Base-by-base conservation (phyloP, 441 rosid species). In the Bocquillonia castaneifolia region DNA sequence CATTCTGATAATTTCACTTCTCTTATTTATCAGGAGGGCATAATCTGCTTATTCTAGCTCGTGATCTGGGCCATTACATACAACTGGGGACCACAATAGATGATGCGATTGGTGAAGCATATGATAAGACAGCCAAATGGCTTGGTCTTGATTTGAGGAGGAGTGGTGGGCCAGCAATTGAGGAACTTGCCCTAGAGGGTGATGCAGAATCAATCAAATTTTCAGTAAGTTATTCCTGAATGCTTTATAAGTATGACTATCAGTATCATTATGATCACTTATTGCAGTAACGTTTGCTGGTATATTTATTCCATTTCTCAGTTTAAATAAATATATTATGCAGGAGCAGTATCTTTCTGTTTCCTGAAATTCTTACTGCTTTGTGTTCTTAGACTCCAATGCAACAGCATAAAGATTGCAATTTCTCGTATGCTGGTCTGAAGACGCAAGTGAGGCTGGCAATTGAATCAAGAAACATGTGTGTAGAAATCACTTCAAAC, bases 101-200 rank as follows among this genome's bases (percentile, higher is more conserved):
- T 76, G 97, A 93, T 84, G 97, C 97, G 40, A 86, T 91, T 72
- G 97, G 97, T 9, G 97, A 93, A 74, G 96, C 97, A 59, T 91
- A 85, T 70, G 97, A 91, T 71, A 93, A 91, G 77, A 86, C 88
- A 51, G 98, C 96, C 48, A 93, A 91, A 80, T 93, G 98, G 98
- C 89, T 93, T 42, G 97, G 97, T 67, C 95, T 93, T 63, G 97
- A 91, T 79, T 48, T 91, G 89, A 86, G 92, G 29, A 91, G 81
- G 75, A 82, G 98, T 79, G 98, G 98, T 69, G 98, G 98, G 50
- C 97, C 96, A 76, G 98, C 97, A 76, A 73, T 93, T 47, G 97
- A 93, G 86, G 85, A 89, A 73, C 93, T 93, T 79, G 97, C 98
- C 70, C 76, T 20, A 42, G 96, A 85, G 81, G 98, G 97, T 79